These are phyloP conservation scores for Alternaria tenuissima DNA, from an alignment of 2,329 filamentous ascomycete genomes.

Conservation along the genomic window DNA sequence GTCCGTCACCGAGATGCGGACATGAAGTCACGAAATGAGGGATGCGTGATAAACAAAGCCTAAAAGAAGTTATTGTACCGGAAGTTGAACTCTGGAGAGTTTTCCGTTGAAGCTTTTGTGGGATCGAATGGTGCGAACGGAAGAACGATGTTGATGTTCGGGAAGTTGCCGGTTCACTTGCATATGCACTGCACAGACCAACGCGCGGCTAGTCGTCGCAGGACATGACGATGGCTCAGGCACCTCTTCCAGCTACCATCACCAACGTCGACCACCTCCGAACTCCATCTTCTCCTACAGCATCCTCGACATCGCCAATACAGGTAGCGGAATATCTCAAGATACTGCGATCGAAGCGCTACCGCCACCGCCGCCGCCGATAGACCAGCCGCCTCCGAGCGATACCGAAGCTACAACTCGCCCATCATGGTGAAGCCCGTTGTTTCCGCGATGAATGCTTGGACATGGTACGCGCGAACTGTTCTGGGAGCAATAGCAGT, in stretches of 20 bases:
- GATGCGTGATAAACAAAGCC: too few relatives aligned
- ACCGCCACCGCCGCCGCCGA: conserved; percentile 18
- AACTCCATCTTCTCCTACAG: conserved; percentile 1
- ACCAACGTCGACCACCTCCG: conserved; percentile 6
- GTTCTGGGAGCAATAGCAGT: not conserved
- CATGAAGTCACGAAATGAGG: too few relatives aligned
- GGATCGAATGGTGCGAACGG: not conserved
- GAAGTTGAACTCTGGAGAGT: too few relatives aligned
- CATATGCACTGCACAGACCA: conserved; percentile 10
- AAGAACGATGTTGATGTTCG: not conserved
- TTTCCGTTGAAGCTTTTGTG: not conserved
- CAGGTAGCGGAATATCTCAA: not conserved
- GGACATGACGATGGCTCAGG: conserved; percentile 23
- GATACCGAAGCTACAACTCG: conserved; percentile 20
- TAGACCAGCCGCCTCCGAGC: conserved; percentile 23
- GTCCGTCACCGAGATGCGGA: too few relatives aligned
- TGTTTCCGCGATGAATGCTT: conserved; percentile 89
- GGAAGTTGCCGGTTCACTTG: conserved; percentile 1
- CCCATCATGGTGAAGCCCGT: conserved; percentile 92
- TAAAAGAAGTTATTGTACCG: too few relatives aligned
- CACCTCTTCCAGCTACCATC: conserved; percentile 12
- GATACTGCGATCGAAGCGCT: conserved; percentile 14
- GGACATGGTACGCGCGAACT: conserved; percentile 79
- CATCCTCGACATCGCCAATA: not conserved
- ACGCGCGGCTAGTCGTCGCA: conserved; percentile 11